phyloP scores from a whole-genome alignment of 176 grass and related monocot genomes.

The Microstegium vimineum region DNA sequence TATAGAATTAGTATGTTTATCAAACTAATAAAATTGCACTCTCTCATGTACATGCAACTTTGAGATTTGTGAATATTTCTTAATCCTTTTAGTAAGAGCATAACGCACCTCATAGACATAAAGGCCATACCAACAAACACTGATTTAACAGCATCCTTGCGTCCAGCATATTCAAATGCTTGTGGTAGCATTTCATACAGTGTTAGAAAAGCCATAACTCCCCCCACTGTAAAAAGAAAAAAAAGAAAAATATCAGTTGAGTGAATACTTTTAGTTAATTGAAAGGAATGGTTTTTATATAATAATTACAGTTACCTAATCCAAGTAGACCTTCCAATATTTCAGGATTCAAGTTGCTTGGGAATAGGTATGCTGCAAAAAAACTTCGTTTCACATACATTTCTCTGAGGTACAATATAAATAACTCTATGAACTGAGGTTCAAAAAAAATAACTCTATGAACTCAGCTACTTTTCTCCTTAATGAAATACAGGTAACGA shows the following conservation, averaged over 20 bases:
- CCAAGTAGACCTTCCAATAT: conserved; percentile 97
- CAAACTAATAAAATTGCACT: neutral
- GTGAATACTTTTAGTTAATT: conserved; percentile 6
- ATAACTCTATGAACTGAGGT: too few species aligned
- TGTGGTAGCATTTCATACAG: conserved; percentile 87
- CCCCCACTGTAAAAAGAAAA: conserved; percentile 68
- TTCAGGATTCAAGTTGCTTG: conserved; percentile 84
- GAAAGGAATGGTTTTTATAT: neutral
- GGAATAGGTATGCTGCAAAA: conserved; percentile 78
- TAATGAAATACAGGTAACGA: too few species aligned
- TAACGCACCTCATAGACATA: conserved; percentile 88
- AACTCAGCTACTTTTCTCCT: too few species aligned
- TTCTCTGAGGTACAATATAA: conserved; percentile 4
- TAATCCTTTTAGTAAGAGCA: neutral
- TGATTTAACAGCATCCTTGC: conserved; percentile 89
- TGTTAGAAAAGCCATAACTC: conserved; percentile 94
- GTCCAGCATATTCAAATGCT: conserved; percentile 93
- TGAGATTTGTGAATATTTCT: neutral
- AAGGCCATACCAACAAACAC: conserved; percentile 98
- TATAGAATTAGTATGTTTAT: neutral
- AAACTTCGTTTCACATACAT: conserved; percentile 2
- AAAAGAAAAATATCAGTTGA: conserved; percentile 17
- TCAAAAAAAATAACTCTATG: too few species aligned
- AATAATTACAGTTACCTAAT: conserved; percentile 56
- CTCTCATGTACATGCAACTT: too few species aligned